Evolutionary conservation across 495 filamentous ascomycete species (phyloP).

Genomic region (Penicillium taxi): DNA sequence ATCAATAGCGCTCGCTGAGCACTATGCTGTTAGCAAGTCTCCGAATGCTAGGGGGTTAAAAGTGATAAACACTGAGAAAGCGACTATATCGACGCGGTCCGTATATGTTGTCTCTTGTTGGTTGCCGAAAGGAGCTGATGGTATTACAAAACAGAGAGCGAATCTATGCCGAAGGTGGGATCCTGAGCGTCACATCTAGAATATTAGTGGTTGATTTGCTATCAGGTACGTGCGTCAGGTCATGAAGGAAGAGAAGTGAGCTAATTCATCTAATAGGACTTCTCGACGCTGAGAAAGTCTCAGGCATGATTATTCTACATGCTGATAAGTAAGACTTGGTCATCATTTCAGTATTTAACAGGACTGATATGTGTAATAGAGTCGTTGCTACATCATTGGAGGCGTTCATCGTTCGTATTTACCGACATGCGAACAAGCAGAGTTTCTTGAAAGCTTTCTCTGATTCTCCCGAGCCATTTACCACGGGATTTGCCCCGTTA

Average conservation of each 20-base stretch:
- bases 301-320: conserved; percentile 81
- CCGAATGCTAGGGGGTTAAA: conserved; percentile 76
- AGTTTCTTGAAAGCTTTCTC: conserved; percentile 97
- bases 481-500: conserved; percentile 79
- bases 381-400: conserved; percentile 83
- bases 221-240: conserved; percentile 43
- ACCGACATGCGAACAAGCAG: conserved; percentile 81
- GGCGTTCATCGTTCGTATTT: conserved; percentile 91
- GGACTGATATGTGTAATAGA: conserved; percentile 24
- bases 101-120: conserved; percentile 1
- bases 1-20: conserved; percentile 69
- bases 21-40: conserved; percentile 74
- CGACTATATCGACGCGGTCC: conserved; percentile 66
- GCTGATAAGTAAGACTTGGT: conserved; percentile 54
- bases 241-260: background rate
- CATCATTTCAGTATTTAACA: background rate
- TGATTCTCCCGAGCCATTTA: conserved; percentile 88
- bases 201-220: conserved; percentile 91
- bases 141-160: conserved; percentile 55
- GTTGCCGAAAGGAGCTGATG: conserved; percentile 4
- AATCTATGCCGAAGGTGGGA: conserved; percentile 80
- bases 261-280: conserved; percentile 40
- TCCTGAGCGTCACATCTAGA: conserved; percentile 93
- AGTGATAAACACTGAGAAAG: conserved; percentile 89
- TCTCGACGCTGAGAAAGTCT: conserved; percentile 75